Evolutionary conservation across 106 monocot genomes (phyloP).

Genomic region (Ottelia alismoides): DNA sequence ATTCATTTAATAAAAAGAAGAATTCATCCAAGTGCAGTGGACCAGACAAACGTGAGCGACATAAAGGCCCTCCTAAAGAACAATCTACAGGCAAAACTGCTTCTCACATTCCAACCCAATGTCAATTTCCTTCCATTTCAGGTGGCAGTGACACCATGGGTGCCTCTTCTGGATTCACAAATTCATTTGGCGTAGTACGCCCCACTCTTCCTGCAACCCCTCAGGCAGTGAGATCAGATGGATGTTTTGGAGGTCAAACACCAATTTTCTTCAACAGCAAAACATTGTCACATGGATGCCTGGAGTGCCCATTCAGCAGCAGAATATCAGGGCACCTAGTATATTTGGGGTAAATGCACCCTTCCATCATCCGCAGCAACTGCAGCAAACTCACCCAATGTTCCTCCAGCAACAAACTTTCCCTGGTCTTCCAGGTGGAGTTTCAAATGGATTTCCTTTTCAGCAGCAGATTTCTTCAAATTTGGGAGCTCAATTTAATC

Average conservation of each 20-base stretch:
- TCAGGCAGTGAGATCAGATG: slow-evolving; percentile 1
- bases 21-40: slow-evolving; percentile 7
- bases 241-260: slow-evolving; percentile 4
- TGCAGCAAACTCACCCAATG: not conserved
- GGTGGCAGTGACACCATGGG: not conserved
- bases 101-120: not conserved
- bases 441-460: slow-evolving; percentile 16
- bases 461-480: slow-evolving; percentile 34
- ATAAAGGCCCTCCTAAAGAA: not conserved
- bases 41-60: slow-evolving; percentile 1
- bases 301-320: slow-evolving; percentile 10
- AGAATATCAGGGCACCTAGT: slow-evolving; percentile 8
- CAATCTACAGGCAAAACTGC: not conserved
- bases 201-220: slow-evolving; percentile 1
- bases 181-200: slow-evolving; percentile 1
- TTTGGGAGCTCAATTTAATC: slow-evolving; percentile 4
- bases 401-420: slow-evolving; percentile 20
- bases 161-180: not conserved
- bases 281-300: slow-evolving; percentile 5
- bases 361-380: not conserved
- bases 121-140: not conserved
- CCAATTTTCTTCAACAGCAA: slow-evolving; percentile 17
- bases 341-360: slow-evolving; percentile 6
- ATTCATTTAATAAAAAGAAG: slow-evolving; percentile 25
- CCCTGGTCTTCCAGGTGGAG: slow-evolving; percentile 10